Evolutionary conservation across 1,284 basidiomycete genomes (phyloP), one percentile per base, ranked within the genome.

Genomic region (Microstroma glucosiphilum): DNA sequence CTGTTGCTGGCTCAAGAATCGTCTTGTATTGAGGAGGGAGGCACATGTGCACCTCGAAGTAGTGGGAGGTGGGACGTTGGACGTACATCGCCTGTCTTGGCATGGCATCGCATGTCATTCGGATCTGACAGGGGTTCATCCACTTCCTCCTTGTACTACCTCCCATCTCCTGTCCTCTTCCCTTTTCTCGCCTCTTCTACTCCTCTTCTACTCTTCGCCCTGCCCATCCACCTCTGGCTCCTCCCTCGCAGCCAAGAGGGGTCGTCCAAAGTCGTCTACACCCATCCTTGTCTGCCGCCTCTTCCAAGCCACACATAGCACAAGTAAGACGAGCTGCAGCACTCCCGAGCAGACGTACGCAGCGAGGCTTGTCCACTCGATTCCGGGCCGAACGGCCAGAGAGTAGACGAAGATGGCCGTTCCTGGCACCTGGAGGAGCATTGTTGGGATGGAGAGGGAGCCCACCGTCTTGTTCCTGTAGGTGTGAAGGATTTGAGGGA

Each of bases 341-440:
- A 87, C 78, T 6, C 91, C 92, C 0, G 92, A 88, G 42, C 92
- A 87, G 12, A 89, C 88, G 75, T 89, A 96, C 40, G 88, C 65
- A 21, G 75, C 65, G 6, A 71, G 66, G 37, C 72, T 75, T 6
- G 69, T 71, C 74, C 67, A 67, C 53, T 63, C 63, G 42, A 60
- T 69, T 6, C 77, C 78, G 13, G 77, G 76, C 59, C 72, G 72
- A 21, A 73, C 62, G 2, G 76, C 69, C 9, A 80, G 64, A 65
- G 89, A 91, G 46, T 89, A 78, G 13, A 92, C 89, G 86, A 98
- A 96, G 43, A 92, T 80, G 21, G 91, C 83, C 0, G 89, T 89
- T 1, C 94, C 94, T 0, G 94, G 94, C 7, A 88, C 91, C 80
- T 98, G 93, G 23, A 98, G 88, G 54, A 86, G 82, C 94, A 98